These are phyloP conservation scores for Neobulgaria alba DNA, from an alignment of 2,329 filamentous ascomycete genomes.

Conservation along the genomic window DNA sequence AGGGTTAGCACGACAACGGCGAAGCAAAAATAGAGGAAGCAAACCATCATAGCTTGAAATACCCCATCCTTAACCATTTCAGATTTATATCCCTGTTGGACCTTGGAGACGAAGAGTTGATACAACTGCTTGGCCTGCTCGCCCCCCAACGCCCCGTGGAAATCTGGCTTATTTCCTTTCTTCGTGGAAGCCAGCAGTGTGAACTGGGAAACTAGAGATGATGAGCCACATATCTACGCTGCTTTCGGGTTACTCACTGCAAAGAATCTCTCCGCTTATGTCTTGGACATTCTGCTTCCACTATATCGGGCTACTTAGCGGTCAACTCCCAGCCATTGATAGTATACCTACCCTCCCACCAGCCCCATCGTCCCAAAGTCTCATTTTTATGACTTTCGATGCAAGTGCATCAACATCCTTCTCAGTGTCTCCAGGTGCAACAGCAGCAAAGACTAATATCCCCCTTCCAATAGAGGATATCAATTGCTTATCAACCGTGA, in stretches of 20 bases:
- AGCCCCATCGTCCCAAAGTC: conserved; percentile 58
- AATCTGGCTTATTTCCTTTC: conserved; percentile 92
- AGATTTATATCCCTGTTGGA: conserved; percentile 60
- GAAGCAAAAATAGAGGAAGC: not conserved
- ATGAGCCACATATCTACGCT: conserved; percentile 2
- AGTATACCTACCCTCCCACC: conserved; percentile 23
- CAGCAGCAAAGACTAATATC: conserved; percentile 81
- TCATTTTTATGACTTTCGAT: conserved; percentile 79
- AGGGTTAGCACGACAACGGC: not conserved
- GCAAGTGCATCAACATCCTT: conserved; percentile 82
- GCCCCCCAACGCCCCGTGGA: conserved; percentile 76
- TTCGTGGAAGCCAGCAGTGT: conserved; percentile 89
- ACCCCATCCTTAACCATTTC: conserved; percentile 88
- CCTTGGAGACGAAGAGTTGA: conserved; percentile 69
- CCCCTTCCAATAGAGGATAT: conserved; percentile 89
- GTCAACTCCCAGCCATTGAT: not conserved
- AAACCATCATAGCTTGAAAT: conserved; percentile 92
- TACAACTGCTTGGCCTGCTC: conserved; percentile 76
- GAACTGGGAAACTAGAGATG: conserved; percentile 77
- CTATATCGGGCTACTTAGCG: conserved; percentile 33
- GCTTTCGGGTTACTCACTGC: conserved; percentile 47
- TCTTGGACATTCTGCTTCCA: conserved; percentile 91
- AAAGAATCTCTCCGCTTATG: conserved; percentile 86
- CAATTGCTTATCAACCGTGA: conserved; percentile 84
- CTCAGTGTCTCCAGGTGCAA: conserved; percentile 81